phyloP scores from a whole-genome alignment of 176 grass and related monocot species.

The Lolium multiflorum region DNA sequence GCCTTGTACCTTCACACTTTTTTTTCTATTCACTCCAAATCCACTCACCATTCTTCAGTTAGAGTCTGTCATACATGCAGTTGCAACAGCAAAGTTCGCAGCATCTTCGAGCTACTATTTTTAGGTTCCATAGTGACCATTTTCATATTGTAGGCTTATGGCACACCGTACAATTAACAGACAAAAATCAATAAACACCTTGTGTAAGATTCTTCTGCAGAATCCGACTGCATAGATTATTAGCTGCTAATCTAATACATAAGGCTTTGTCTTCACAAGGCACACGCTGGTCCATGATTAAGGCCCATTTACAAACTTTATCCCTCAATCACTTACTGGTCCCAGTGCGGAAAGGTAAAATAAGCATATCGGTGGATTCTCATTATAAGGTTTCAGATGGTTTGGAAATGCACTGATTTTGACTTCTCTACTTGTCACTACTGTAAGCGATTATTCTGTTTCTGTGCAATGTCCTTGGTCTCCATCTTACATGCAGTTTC shows the following conservation, averaged over 20 bases:
- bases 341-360: slow-evolving; percentile 32
- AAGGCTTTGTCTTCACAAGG: slow-evolving; percentile 30
- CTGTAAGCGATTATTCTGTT: neutral
- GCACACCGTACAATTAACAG: slow-evolving; percentile 18
- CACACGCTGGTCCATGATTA: slow-evolving; percentile 27
- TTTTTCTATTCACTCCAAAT: neutral
- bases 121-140: neutral
- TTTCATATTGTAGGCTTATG: slow-evolving; percentile 23
- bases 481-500: neutral
- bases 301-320: slow-evolving; percentile 22
- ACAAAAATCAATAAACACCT: slow-evolving; percentile 28
- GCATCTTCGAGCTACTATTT: slow-evolving; percentile 34
- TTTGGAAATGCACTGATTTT: slow-evolving; percentile 27
- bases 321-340: slow-evolving; percentile 26
- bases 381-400: slow-evolving; percentile 19
- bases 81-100: neutral
- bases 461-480: neutral
- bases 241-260: slow-evolving; percentile 24
- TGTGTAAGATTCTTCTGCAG: slow-evolving; percentile 49
- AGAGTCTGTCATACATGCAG: neutral
- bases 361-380: neutral
- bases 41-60: neutral
- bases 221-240: slow-evolving; percentile 34
- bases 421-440: neutral
- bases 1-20: neutral